Evolutionary conservation across 257 asterid genomes (phyloP).

Genomic region (Thymus mandschuricus): DNA sequence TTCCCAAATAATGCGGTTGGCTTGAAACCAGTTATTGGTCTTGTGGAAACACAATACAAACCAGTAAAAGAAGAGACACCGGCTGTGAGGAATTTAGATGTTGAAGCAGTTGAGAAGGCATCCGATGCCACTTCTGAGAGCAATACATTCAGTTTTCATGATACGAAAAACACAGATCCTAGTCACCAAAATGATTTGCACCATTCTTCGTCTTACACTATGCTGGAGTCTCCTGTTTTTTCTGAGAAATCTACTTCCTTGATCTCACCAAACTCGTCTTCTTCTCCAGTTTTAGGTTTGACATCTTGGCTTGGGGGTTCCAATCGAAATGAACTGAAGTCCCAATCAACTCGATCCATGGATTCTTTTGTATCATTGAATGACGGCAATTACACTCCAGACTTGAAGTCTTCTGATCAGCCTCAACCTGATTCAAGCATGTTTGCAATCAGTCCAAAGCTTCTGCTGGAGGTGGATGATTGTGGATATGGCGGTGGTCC

Average conservation of each 20-base stretch:
- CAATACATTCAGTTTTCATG: conserved; percentile 55
- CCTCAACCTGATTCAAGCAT: conserved; percentile 55
- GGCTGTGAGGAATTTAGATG: conserved; percentile 49
- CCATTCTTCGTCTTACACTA: conserved; percentile 55
- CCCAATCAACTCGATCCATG: conserved; percentile 57
- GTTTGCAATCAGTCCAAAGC: conserved; percentile 60
- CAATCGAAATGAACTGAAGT: conserved; percentile 61
- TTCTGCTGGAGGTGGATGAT: conserved; percentile 92
- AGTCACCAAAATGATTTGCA: conserved; percentile 59
- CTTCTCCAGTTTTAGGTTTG: conserved; percentile 86
- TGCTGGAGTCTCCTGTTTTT: conserved; percentile 62
- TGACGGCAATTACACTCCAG: conserved; percentile 62
- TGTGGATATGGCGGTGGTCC: conserved; percentile 99
- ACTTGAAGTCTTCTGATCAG: conserved; percentile 58
- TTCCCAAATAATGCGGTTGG: conserved; percentile 37
- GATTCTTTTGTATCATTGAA: conserved; percentile 62
- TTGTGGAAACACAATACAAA: conserved; percentile 44
- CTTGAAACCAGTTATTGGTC: conserved; percentile 49
- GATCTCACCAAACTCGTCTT: conserved; percentile 52
- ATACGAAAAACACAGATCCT: conserved; percentile 52
- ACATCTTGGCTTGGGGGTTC: conserved; percentile 90
- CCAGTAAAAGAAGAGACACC: conserved; percentile 53
- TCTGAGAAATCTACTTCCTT: conserved; percentile 80
- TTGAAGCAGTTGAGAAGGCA: conserved; percentile 57
- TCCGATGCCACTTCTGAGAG: conserved; percentile 61